Evolutionary conservation across 768 basidiomycete genomes (phyloP).

Genomic region (Arthromyces matolae): DNA sequence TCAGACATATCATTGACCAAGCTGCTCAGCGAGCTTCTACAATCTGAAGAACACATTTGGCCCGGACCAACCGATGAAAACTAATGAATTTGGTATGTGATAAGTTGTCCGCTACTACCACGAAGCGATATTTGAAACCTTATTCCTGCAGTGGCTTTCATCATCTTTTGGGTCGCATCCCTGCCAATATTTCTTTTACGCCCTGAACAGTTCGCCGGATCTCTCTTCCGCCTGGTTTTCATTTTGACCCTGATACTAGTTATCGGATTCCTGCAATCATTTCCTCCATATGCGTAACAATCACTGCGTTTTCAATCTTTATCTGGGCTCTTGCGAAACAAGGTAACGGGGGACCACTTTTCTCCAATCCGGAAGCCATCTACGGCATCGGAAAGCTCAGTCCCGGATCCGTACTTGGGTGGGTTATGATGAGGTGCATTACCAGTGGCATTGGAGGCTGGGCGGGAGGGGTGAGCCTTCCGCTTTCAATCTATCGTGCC

Average conservation of each 20-base stretch:
- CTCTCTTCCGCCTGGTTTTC: neutral
- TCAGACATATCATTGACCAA: neutral
- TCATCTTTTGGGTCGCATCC: slow-evolving; percentile 27
- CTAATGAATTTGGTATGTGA: slow-evolving; percentile 27
- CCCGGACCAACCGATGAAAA: slow-evolving; percentile 23
- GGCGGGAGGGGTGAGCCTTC: slow-evolving; percentile 24
- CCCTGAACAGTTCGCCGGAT: slow-evolving; percentile 24
- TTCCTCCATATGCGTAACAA: slow-evolving; percentile 24
- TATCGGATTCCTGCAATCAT: slow-evolving; percentile 20
- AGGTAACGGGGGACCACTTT: slow-evolving; percentile 28
- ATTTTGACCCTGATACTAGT: neutral
- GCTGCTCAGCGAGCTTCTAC: slow-evolving; percentile 28
- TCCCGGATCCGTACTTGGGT: slow-evolving; percentile 20
- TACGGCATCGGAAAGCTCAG: slow-evolving; percentile 21
- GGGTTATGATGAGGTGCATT: slow-evolving; percentile 29
- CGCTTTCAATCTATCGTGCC: neutral
- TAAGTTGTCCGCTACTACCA: neutral
- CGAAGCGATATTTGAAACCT: neutral
- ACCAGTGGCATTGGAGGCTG: slow-evolving; percentile 30
- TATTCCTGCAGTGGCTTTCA: slow-evolving; percentile 22
- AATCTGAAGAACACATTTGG: slow-evolving; percentile 26
- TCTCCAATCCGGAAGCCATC: slow-evolving; percentile 23
- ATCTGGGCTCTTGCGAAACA: slow-evolving; percentile 28
- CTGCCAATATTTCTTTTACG: slow-evolving; percentile 25
- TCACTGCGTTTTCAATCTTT: slow-evolving; percentile 25